Evolutionary conservation across 495 filamentous ascomycete genomes (phyloP).

Genomic region (Diplogelasinospora grovesii): DNA sequence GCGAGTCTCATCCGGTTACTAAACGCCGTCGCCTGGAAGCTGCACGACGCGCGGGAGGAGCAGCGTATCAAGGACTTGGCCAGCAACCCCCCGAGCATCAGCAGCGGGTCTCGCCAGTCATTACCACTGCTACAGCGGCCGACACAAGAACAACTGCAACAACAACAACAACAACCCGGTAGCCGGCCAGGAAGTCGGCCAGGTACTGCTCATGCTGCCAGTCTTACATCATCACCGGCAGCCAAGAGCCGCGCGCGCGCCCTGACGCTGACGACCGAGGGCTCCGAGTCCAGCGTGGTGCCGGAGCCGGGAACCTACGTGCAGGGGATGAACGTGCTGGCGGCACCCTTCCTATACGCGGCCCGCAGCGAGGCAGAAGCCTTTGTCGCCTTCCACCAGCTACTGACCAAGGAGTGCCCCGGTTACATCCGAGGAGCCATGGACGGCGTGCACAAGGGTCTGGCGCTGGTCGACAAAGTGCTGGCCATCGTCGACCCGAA

Average conservation of each 20-base stretch:
- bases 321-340: conserved; percentile 99
- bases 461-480: conserved; percentile 85
- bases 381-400: conserved; percentile 82
- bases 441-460: conserved; percentile 92
- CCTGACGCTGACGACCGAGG: conserved; percentile 51
- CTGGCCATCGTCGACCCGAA: conserved; percentile 85
- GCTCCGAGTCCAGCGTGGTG: conserved; percentile 42
- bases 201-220: conserved; percentile 29
- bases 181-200: conserved; percentile 22
- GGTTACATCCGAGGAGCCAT: conserved; percentile 93
- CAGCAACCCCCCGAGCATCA: conserved; percentile 18
- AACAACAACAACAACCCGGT: conserved; percentile 14
- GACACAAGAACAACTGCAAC: too few relatives aligned
- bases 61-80: conserved; percentile 24
- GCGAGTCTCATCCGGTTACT: conserved; percentile 89
- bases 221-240: conserved; percentile 38
- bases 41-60: conserved; percentile 67
- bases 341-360: conserved; percentile 92
- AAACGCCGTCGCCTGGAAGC: conserved; percentile 93
- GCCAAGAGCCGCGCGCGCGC: conserved; percentile 46
- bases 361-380: conserved; percentile 92
- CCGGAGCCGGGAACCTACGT: conserved; percentile 77
- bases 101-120: conserved; percentile 27
- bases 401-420: conserved; percentile 83
- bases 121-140: too few relatives aligned